Percentiles rank a stretch among this genome's conserved stretches.
phyloP scores from a whole-genome alignment of 176 grass and related monocot species.

The Carex littledalei region DNA sequence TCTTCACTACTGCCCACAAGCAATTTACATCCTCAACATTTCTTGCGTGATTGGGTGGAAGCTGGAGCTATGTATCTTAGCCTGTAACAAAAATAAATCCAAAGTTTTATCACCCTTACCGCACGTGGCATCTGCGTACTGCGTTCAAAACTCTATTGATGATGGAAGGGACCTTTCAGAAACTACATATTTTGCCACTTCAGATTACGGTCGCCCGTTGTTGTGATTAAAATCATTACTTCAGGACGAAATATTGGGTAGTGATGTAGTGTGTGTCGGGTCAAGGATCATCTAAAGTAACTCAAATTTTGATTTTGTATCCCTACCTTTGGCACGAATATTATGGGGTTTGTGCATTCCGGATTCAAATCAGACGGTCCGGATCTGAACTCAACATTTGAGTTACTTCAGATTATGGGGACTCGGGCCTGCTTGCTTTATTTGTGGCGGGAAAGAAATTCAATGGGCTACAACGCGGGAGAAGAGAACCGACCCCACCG shows the following conservation, averaged over 20 bases:
- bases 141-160: background rate
- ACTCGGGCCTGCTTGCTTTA: background rate
- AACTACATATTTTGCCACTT: background rate
- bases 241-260: background rate
- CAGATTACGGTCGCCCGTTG: background rate
- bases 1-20: too few relatives aligned
- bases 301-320: too few relatives aligned
- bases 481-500: background rate
- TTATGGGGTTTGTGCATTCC: too few relatives aligned
- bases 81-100: background rate
- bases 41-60: background rate
- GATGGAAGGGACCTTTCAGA: background rate
- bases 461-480: constrained; percentile 2
- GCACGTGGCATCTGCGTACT: background rate
- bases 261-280: too few relatives aligned
- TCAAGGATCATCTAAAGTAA: too few relatives aligned
- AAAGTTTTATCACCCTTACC: background rate
- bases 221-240: background rate
- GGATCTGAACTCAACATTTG: too few relatives aligned
- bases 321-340: too few relatives aligned
- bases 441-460: constrained; percentile 25
- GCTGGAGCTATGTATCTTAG: background rate
- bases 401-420: too few relatives aligned
- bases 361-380: too few relatives aligned
- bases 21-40: background rate